Evolutionary conservation across 2,329 filamentous ascomycete species (phyloP), one percentile per base, ranked within the genome.

Genomic region (Colletotrichum higginsianum): DNA sequence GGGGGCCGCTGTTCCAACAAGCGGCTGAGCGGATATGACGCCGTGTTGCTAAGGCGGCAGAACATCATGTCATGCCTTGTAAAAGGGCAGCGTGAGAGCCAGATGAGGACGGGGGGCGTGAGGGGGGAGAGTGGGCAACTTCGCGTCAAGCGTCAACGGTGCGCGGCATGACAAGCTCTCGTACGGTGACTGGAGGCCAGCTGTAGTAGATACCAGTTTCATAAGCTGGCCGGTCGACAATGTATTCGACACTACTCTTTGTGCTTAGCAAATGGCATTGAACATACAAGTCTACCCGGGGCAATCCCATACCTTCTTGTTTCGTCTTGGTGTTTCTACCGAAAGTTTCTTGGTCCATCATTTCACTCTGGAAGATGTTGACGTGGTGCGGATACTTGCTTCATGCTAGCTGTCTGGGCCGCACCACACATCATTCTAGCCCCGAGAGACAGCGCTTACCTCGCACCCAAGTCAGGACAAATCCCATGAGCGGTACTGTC

Each of bases 341-440:
- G 8, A 8, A 11, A 35, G 7, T 9, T 8, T 35, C 30, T 35
- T 8, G 30, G 44, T 57, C 52, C 52, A 56, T 57, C 35, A 26
- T 44, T 38, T 65, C 53, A 38, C 53, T 57, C 47, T 57, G 56
- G 47, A 35, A 57, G 47, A 65, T 40, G 40, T 57, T 57, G 38
- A 57, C 52, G 52, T 65, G 56, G 35, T 57, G 50, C 7, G 62
- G 50, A 50, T 65, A 57, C 40, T 12, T 57, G 23, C n/a, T 11
- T 11, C 13, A 18, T 23, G 18, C n/a, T 23, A 50, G 47, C 30
- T 50, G 18, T 23, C 47, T 18, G 7, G 42, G 30, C 42, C 6
- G 12, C 42, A 44, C 13, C 42, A 4, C 42, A 44, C 42, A 44
- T 35, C 30, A 35, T 35, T 8, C 30, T 2, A 35, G 30, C 30